Evolutionary conservation across 2,329 filamentous ascomycete species (phyloP), one percentile per base, ranked within the genome.

Genomic region (Domatiomyces globalis): DNA sequence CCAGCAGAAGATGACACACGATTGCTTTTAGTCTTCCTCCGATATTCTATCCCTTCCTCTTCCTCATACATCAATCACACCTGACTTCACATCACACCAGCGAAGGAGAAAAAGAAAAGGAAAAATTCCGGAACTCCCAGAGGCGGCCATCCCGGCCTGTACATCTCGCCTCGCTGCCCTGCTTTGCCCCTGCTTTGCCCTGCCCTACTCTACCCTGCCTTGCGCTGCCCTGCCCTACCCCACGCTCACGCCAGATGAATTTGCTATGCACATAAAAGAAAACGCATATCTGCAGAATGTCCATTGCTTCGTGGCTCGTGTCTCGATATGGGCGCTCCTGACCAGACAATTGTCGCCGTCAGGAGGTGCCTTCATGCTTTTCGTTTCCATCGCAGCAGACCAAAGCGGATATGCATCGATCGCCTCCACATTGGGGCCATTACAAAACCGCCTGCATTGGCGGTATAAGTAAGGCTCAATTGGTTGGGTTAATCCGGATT

Each of bases 401-500:
- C 33, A 10, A 39, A 39, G 33, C 33, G 10, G 33, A 10, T 15
- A 39, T 39, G 33, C 33, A 25, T 6, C 22, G 22, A 6, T 25
- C 22, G 22, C 22, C 22, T 4, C 22, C 22, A 25, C 22, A 25
- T 25, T 6, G 22, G 22, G 22, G 22, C 3, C 22, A 15, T 39
- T 39, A 15, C 12, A 39, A 39, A 39, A 39, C 12, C 4, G 33
- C 33, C 33, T 39, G 33, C 33, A 15, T 39, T 15, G 33, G 33
- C 33, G 8, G 33, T 39, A 39, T 2, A 10, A 15, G 33, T 39
- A 4, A 25, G 12, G 8, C 33, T 15, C 33, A 1, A 39, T 15
- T 20, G 12, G 29, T n/a, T 39, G 58, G 54, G 57, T 17, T 54
- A 49, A 51, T 61, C 59, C 20, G 59, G 59, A 49, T 61, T 61